These are phyloP conservation scores for Mortierella hygrophila DNA, from an alignment of 192 early-diverging fungal genomes.

Conservation along the genomic window DNA sequence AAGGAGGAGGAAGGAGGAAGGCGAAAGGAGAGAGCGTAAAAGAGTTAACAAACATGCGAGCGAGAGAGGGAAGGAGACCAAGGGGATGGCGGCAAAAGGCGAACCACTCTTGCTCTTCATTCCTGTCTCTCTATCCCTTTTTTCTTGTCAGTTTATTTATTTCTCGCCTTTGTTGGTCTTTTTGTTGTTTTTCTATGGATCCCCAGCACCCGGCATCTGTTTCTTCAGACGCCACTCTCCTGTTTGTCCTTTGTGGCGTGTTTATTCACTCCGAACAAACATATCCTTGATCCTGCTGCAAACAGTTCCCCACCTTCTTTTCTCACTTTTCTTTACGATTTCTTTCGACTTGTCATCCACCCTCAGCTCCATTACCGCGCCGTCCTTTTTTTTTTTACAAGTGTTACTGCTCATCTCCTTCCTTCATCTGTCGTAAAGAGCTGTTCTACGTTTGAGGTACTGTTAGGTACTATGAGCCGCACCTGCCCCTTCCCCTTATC, in stretches of 20 bases:
- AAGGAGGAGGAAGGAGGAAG: background rate
- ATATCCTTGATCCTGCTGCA: background rate
- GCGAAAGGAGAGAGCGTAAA: background rate
- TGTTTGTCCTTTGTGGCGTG: background rate
- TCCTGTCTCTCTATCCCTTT: background rate
- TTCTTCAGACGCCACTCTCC: background rate
- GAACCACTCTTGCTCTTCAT: background rate
- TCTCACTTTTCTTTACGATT: background rate
- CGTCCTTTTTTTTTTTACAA: background rate
- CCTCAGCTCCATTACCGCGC: background rate
- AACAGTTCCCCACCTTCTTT: background rate
- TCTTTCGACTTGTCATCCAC: background rate
- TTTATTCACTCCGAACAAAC: background rate
- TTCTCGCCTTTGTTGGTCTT: background rate
- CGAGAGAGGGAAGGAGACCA: no score
- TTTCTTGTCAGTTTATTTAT: background rate
- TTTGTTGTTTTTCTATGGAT: background rate
- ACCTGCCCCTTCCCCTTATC: background rate
- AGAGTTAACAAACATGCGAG: background rate
- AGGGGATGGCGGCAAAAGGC: background rate
- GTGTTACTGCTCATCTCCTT: background rate
- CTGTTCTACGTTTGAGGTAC: conserved; percentile 3
- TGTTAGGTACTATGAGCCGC: background rate
- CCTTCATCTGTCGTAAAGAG: background rate
- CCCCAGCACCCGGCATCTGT: background rate